Conservation (phyloP, 2,329 filamentous ascomycete genomes). For the Ophiocordyceps polyrhachis-furcata region DNA sequence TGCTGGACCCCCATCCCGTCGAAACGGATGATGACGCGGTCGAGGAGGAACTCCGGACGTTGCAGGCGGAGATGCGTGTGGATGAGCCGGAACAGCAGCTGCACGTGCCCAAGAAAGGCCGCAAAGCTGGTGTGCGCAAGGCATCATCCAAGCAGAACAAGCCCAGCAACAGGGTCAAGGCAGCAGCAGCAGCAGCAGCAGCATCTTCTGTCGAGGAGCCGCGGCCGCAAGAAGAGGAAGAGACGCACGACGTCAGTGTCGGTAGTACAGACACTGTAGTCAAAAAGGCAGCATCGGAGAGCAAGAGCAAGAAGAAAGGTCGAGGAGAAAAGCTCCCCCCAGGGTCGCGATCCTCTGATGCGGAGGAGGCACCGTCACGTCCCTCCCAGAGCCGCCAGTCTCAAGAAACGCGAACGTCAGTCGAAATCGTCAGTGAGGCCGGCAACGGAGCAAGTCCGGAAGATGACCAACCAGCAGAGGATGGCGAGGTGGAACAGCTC, state of each 20-base stretch:
- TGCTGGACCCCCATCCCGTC: conserved; percentile 31
- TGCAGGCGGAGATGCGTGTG: conserved; percentile 30
- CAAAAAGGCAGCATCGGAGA: conserved; percentile 12
- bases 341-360: conserved; percentile 1
- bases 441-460: conserved; percentile 2
- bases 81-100: conserved; percentile 17
- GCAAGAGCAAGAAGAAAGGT: background rate
- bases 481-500: background rate
- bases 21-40: conserved; percentile 27
- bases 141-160: conserved; percentile 33
- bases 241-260: conserved; percentile 18
- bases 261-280: conserved; percentile 23
- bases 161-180: too few species aligned
- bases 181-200: conserved; percentile 16
- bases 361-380: conserved; percentile 1
- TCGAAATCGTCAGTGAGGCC: background rate
- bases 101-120: conserved; percentile 32
- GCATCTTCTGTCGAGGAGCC: conserved; percentile 9
- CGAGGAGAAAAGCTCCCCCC: conserved; percentile 5
- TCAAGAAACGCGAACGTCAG: too few species aligned
- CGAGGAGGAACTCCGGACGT: conserved; percentile 29
- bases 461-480: conserved; percentile 1
- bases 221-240: conserved; percentile 2
- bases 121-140: conserved; percentile 32
- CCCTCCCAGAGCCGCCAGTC: too few species aligned